Percentiles rank a stretch among this genome's conserved stretches.
Evolutionary conservation across 768 basidiomycete genomes (phyloP).

Genomic region (Serpula lacrymans): DNA sequence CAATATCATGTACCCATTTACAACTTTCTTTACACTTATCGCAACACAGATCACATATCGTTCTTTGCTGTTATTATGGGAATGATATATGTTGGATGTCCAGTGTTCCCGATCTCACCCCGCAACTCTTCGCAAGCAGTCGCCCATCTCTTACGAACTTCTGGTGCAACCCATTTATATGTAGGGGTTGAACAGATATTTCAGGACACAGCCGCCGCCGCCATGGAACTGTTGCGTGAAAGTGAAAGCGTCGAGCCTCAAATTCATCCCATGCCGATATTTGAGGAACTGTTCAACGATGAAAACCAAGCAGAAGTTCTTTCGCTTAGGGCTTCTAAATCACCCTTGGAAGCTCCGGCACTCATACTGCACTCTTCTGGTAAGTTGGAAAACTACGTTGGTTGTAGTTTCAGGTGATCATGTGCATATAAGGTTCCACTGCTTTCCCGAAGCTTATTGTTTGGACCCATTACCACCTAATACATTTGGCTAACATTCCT

Average conservation of each 20-base stretch:
- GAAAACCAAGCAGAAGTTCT: not conserved
- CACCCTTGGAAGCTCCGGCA: not conserved
- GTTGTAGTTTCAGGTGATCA: too few species aligned
- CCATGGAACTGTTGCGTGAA: constrained; percentile 17
- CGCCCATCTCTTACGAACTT: constrained; percentile 26
- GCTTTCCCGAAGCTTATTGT: constrained; percentile 6
- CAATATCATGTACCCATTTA: not conserved
- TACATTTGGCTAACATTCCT: too few species aligned
- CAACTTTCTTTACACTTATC: not conserved
- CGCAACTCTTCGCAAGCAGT: constrained; percentile 42
- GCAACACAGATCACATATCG: constrained; percentile 29
- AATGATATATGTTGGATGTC: constrained; percentile 37
- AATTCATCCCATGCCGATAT: constrained; percentile 12
- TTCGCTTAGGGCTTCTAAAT: not conserved
- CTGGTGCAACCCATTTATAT: constrained; percentile 18
- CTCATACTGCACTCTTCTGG: constrained; percentile 5
- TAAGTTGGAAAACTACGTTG: too few species aligned
- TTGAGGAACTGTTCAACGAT: constrained; percentile 16
- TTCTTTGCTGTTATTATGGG: constrained; percentile 33
- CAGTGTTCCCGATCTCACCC: constrained; percentile 35
- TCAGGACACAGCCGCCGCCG: constrained; percentile 13
- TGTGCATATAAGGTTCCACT: constrained; percentile 9
- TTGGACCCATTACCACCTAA: too few species aligned
- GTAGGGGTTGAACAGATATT: constrained; percentile 24
- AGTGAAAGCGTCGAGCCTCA: constrained; percentile 2